Conservation (phyloP, 129 eudicot species). For the Tagetes erecta region DNA sequence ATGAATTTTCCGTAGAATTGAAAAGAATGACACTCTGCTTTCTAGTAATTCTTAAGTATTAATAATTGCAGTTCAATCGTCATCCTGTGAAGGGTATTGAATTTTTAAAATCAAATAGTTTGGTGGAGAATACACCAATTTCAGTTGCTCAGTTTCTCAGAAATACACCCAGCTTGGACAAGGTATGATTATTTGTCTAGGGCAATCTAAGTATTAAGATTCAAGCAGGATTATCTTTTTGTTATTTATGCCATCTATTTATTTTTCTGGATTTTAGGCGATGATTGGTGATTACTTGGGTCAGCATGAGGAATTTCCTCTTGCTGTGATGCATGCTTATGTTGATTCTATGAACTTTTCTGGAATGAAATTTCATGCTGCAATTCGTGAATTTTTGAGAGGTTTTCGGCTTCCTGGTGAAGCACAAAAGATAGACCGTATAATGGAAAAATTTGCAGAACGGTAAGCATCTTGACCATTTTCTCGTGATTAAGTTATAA, state of each 20-base stretch:
- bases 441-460: conserved; percentile 98
- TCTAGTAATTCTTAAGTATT: conserved; percentile 5
- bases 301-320: conserved; percentile 96
- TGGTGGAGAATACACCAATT: conserved; percentile 87
- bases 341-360: conserved; percentile 91
- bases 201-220: not conserved
- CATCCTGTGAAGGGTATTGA: conserved; percentile 77
- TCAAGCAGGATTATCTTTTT: conserved; percentile 11
- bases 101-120: conserved; percentile 61
- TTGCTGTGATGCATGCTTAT: conserved; percentile 98
- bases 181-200: conserved; percentile 43
- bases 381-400: conserved; percentile 89
- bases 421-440: conserved; percentile 96
- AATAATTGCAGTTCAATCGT: conserved; percentile 78
- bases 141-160: conserved; percentile 90
- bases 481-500: conserved; percentile 16
- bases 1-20: not conserved
- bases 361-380: conserved; percentile 80
- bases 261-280: conserved; percentile 47
- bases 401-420: conserved; percentile 99
- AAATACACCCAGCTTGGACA: conserved; percentile 76
- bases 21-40: conserved; percentile 5
- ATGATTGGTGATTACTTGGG: conserved; percentile 99
- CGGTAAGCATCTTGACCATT: conserved; percentile 56
- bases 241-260: not conserved